Evolutionary conservation across 2,329 filamentous ascomycete genomes (phyloP).

Genomic region (Graphilbum fragrans): DNA sequence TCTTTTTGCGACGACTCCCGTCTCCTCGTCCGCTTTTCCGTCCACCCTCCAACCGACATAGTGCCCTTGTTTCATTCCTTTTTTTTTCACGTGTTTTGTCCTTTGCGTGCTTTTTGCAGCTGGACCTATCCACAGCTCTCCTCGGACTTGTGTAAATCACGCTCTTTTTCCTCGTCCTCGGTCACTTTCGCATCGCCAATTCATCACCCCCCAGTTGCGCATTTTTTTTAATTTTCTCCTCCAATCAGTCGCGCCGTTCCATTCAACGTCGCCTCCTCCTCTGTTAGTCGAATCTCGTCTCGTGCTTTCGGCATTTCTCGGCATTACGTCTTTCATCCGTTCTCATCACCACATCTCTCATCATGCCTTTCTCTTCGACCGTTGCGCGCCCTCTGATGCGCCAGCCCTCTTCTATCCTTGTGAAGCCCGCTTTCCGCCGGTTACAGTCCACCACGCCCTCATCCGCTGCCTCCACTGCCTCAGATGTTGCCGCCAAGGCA

Average conservation of each 20-base stretch:
- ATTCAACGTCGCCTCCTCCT: background rate
- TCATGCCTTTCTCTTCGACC: conserved; percentile 5
- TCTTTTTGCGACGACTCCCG: no score
- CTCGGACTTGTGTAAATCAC: no score
- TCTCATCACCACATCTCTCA: conserved; percentile 3
- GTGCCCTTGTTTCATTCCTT: background rate
- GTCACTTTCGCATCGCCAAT: no score
- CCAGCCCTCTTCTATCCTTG: conserved; percentile 12
- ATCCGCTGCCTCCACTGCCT: conserved; percentile 25
- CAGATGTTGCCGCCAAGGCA: conserved; percentile 29
- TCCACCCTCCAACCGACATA: no score
- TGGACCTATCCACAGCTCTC: no score
- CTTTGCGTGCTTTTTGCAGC: background rate
- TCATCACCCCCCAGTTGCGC: no score
- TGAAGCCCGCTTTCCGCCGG: conserved; percentile 34
- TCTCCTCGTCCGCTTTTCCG: no score
- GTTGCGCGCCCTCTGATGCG: conserved; percentile 29
- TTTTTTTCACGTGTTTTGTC: background rate
- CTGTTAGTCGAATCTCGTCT: no score
- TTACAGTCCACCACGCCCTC: conserved; percentile 45
- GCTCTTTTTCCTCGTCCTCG: no score
- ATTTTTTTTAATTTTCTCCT: no score
- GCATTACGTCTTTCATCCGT: background rate
- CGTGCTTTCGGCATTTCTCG: background rate
- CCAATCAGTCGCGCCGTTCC: no score